phyloP scores from a whole-genome alignment of 768 basidiomycete genomes.

The Lactarius quietus region DNA sequence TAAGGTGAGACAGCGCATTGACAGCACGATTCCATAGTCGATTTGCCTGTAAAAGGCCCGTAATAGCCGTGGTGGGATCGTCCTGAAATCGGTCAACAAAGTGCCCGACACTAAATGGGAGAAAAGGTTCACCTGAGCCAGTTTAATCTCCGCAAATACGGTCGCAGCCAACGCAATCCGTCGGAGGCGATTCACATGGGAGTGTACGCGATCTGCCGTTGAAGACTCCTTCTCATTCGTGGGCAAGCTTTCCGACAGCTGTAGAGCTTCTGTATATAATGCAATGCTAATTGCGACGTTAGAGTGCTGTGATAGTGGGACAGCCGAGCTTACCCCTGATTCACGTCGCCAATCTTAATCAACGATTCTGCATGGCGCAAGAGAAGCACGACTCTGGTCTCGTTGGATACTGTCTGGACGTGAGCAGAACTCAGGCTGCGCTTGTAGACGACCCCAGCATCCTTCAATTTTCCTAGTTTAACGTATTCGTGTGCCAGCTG shows the following conservation, averaged over 20 bases:
- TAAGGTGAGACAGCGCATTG: conserved; percentile 61
- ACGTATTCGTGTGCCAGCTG: conserved; percentile 79
- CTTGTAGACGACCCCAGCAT: conserved; percentile 64
- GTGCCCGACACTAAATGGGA: background rate
- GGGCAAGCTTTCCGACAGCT: conserved; percentile 41
- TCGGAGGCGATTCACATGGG: conserved; percentile 58
- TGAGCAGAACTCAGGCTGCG: conserved; percentile 48
- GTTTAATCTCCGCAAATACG: conserved; percentile 66
- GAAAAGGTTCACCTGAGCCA: conserved; percentile 47
- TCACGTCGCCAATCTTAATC: conserved; percentile 54
- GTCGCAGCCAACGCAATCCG: conserved; percentile 68
- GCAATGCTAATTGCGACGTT: conserved; percentile 36
- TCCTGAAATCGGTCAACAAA: conserved; percentile 43
- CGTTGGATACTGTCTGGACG: conserved; percentile 45
- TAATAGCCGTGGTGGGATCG: conserved; percentile 53
- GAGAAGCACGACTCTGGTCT: conserved; percentile 51
- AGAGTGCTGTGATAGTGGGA: background rate
- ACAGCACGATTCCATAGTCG: conserved; percentile 79
- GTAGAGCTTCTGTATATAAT: conserved; percentile 59
- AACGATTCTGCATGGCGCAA: conserved; percentile 66
- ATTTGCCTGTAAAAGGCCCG: conserved; percentile 62
- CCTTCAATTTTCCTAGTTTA: conserved; percentile 66
- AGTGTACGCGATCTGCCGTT: conserved; percentile 54
- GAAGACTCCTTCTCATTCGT: conserved; percentile 46
- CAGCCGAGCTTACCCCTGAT: conserved; percentile 48